Evolutionary conservation across 2,329 filamentous ascomycete genomes (phyloP), one percentile per base, ranked within the genome.

Genomic region (Cryphonectria naterciae): DNA sequence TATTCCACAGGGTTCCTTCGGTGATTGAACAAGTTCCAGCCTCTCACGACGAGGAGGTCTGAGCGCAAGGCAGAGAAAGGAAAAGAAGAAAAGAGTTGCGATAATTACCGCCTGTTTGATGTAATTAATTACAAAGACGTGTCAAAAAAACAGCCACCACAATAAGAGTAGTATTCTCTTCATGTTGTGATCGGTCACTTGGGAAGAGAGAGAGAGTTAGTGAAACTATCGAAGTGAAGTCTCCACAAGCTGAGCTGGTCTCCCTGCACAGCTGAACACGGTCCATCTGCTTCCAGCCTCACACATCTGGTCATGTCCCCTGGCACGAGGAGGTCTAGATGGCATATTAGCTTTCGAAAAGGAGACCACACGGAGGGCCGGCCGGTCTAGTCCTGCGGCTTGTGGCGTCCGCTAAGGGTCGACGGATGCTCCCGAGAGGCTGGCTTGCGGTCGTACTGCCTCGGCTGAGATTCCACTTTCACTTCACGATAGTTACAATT

Each of bases 231-330:
- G 49, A 54, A 54, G 49, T 6, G 4, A 49, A 49, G 49, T 22
- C 49, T 54, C 49, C 49, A 54, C 22, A 54, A 54, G 49, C 49
- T 54, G 49, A 54, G 49, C n/a, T 54, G 49, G n/a, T 54, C 49
- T 54, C 49, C 49, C n/a, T 54, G 49, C 49, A 8, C 49, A 54
- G 49, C 49, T 54, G 49, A 54, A 25, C n/a, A 54, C 49, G 49
- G 28, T 54, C 22, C n/a, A 54, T n/a, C 22, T 54, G 49, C 49
- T 25, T 25, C 49, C 49, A 25, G 49, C 10, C 49, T 54, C n/a
- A n/a, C 22, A 54, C n/a, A 54, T 13, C 49, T 54, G 49, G 49
- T 25, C 49, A 54, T 25, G 22, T 25, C 22, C 49, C 49, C 49
- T 25, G 11, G 49, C 49, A 54, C 22, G 49, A 54, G 22, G 49